Percentiles rank a stretch among this genome's conserved stretches.
phyloP scores from a whole-genome alignment of 495 filamentous ascomycete genomes.

The Aspergillus hancockii region DNA sequence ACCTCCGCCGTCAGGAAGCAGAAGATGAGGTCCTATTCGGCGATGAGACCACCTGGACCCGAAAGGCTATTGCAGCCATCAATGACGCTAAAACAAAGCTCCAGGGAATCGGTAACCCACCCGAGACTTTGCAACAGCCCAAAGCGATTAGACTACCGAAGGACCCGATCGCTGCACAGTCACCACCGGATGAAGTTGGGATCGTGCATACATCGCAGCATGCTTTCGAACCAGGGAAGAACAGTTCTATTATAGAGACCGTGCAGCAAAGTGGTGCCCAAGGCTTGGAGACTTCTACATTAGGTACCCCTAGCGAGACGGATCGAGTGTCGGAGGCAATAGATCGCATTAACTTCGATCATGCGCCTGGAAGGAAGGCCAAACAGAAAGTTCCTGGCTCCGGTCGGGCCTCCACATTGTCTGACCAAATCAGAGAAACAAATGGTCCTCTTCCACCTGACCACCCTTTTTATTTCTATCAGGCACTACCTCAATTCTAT shows the following conservation, averaged over 20 bases:
- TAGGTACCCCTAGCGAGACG: conserved; percentile 22
- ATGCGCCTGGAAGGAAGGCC: conserved; percentile 20
- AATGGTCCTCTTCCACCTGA: conserved; percentile 32
- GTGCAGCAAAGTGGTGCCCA: background rate
- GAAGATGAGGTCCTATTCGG: conserved; percentile 94
- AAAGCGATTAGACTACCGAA: conserved; percentile 44
- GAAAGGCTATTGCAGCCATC: conserved; percentile 74
- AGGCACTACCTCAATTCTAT: conserved; percentile 86
- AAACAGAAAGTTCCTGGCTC: conserved; percentile 27
- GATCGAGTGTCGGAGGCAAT: conserved; percentile 34
- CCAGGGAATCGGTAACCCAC: conserved; percentile 70
- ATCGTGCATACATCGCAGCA: conserved; percentile 57
- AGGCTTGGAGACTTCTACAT: conserved; percentile 10
- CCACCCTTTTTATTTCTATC: conserved; percentile 79
- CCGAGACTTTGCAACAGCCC: conserved; percentile 54
- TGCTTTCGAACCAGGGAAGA: conserved; percentile 44
- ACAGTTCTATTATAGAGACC: conserved; percentile 27
- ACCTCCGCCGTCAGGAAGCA: conserved; percentile 71
- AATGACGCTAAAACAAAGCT: conserved; percentile 71
- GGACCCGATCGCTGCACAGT: conserved; percentile 50
- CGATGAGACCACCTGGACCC: conserved; percentile 88
- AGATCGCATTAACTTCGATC: conserved; percentile 24
- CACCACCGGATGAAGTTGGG: conserved; percentile 46
- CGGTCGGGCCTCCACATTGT: conserved; percentile 8
- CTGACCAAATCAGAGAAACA: conserved; percentile 27